A percentile compares a stretch with the other conserved stretches of the same genome.
Evolutionary conservation across 805 yeast species (phyloP).

Genomic region (Candida sanyiensis): DNA sequence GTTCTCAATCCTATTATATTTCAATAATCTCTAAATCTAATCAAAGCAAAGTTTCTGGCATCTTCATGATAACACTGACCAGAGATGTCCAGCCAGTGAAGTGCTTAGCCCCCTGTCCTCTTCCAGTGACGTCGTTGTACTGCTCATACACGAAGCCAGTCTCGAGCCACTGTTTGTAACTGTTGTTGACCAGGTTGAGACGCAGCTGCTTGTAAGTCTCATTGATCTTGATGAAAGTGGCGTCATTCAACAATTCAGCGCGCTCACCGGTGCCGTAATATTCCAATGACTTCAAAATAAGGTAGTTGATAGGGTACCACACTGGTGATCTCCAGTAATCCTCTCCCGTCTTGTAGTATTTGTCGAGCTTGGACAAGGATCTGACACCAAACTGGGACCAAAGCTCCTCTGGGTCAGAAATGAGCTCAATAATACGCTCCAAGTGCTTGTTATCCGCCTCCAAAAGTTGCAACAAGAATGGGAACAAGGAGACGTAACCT

Average conservation of each 20-base stretch:
- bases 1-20: no score
- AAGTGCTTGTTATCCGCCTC: slow-evolving; percentile 44
- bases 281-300: slow-evolving; percentile 63
- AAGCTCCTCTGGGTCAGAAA: slow-evolving; percentile 65
- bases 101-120: slow-evolving; percentile 76
- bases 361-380: slow-evolving; percentile 66
- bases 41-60: slow-evolving; percentile 47
- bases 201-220: slow-evolving; percentile 56
- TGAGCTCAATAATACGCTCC: slow-evolving; percentile 44
- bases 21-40: slow-evolving; percentile 8
- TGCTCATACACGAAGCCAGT: slow-evolving; percentile 91
- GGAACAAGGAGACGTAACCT: slow-evolving; percentile 84
- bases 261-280: slow-evolving; percentile 40
- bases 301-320: slow-evolving; percentile 88
- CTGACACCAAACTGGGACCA: slow-evolving; percentile 80
- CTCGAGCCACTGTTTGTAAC: slow-evolving; percentile 58
- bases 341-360: slow-evolving; percentile 67
- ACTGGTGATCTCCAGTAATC: slow-evolving; percentile 95
- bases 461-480: slow-evolving; percentile 69
- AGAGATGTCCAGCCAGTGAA: slow-evolving; percentile 94
- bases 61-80: slow-evolving; percentile 72
- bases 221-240: slow-evolving; percentile 31
- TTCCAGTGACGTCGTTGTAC: slow-evolving; percentile 73
- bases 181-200: slow-evolving; percentile 59
- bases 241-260: slow-evolving; percentile 24